Evolutionary conservation across 139 green algal species (phyloP).

Genomic region (Closterium sp.): DNA sequence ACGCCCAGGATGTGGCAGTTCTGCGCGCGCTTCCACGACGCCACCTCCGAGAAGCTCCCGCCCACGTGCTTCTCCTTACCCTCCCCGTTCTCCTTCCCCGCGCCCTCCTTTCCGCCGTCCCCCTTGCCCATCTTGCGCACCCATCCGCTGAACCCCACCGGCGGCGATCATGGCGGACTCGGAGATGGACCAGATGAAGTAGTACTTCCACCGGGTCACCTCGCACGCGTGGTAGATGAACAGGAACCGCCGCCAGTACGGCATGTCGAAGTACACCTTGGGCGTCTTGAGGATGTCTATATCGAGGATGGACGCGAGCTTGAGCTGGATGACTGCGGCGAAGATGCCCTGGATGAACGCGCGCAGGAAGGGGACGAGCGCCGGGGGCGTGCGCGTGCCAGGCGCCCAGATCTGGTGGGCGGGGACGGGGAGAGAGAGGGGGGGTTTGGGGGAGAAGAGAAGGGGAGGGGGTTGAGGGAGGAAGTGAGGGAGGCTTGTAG

Average conservation of each 20-base stretch:
- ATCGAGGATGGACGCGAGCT: background rate
- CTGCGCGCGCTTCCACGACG: constrained; percentile 33
- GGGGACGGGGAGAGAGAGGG: background rate
- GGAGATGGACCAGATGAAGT: constrained; percentile 50
- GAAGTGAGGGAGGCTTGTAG: no score
- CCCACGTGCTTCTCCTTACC: background rate
- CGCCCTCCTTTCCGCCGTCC: constrained; percentile 11
- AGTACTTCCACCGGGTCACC: constrained; percentile 51
- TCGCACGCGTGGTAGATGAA: constrained; percentile 34
- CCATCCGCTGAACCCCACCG: constrained; percentile 49
- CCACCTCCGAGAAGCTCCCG: constrained; percentile 3
- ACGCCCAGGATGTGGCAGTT: constrained; percentile 43
- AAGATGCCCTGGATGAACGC: background rate
- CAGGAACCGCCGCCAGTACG: constrained; percentile 12
- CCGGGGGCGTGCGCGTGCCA: background rate
- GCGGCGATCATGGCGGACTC: constrained; percentile 38
- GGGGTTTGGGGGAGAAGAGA: background rate
- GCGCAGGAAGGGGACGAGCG: background rate
- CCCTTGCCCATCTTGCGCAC: constrained; percentile 31
- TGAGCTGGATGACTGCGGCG: constrained; percentile 1
- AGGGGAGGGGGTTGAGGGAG: no score
- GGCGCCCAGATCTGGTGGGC: constrained; percentile 14
- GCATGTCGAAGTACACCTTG: background rate
- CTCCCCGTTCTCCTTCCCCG: background rate
- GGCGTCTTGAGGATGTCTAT: background rate